Conservation (phyloP, 2,329 filamentous ascomycete species). For the Fusarium falciforme region DNA sequence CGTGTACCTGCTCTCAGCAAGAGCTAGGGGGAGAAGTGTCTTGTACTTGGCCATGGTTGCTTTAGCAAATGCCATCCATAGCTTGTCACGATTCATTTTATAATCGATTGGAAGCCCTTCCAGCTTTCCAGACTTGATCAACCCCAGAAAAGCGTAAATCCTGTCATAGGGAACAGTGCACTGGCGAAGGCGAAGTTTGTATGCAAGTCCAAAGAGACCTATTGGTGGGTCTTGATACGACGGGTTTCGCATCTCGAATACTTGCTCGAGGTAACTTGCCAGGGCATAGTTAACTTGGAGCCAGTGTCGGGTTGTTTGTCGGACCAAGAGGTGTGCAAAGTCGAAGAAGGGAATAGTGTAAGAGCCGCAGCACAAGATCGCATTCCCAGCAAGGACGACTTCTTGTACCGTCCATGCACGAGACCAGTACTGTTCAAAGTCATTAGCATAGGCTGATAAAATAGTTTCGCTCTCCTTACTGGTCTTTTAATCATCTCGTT, state of each 20-base stretch:
- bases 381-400: slow-evolving; percentile 10
- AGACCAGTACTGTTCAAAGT: neutral
- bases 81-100: neutral
- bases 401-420: slow-evolving; percentile 19
- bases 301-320: neutral
- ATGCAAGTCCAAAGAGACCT: slow-evolving; percentile 20
- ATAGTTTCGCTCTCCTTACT: neutral
- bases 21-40: slow-evolving; percentile 9
- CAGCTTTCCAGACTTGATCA: neutral
- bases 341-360: slow-evolving; percentile 14
- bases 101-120: slow-evolving; percentile 9
- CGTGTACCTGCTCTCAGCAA: neutral
- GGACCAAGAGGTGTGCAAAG: slow-evolving; percentile 11
- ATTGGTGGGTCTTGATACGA: slow-evolving; percentile 8
- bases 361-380: slow-evolving; percentile 5
- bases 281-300: slow-evolving; percentile 8
- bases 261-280: slow-evolving; percentile 7
- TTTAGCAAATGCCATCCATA: slow-evolving; percentile 16
- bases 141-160: slow-evolving; percentile 13
- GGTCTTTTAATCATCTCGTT: slow-evolving; percentile 16
- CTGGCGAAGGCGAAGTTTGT: slow-evolving; percentile 18
- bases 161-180: slow-evolving; percentile 13
- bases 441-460: neutral
- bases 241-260: slow-evolving; percentile 11
- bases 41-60: slow-evolving; percentile 16